Conservation (phyloP, 495 filamentous ascomycete species). For the Podospora appendiculata region DNA sequence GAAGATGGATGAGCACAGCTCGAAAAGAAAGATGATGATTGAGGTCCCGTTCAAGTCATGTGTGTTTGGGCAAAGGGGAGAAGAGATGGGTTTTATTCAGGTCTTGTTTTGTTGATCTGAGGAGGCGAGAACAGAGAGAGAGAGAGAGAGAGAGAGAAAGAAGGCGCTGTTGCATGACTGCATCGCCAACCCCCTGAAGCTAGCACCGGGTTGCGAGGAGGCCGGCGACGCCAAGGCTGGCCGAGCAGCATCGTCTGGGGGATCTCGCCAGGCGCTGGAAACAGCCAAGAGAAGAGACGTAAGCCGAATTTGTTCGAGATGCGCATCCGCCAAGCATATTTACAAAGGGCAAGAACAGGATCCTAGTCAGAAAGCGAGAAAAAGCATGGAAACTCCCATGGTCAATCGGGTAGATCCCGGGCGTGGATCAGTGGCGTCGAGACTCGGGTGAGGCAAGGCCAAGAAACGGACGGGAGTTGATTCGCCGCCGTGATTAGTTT, state of each 20-base stretch:
- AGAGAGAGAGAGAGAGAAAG: too few relatives aligned
- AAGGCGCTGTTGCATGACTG: too few relatives aligned
- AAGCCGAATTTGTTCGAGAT: background rate
- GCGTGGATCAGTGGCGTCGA: background rate
- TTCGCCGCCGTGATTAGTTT: background rate
- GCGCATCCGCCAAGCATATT: too few relatives aligned
- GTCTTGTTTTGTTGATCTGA: too few relatives aligned
- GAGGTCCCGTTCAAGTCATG: too few relatives aligned
- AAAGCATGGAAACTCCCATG: background rate
- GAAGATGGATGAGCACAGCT: background rate
- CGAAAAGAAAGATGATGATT: background rate
- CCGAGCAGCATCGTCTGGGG: too few relatives aligned
- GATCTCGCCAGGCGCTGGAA: background rate
- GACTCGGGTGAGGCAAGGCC: background rate
- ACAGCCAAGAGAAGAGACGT: background rate
- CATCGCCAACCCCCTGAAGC: too few relatives aligned
- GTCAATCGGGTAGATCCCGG: background rate
- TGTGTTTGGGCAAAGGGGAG: background rate
- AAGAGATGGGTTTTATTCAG: background rate
- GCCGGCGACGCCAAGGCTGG: too few relatives aligned
- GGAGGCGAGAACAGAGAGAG: too few relatives aligned
- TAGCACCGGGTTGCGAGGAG: too few relatives aligned
- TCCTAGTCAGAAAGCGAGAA: background rate
- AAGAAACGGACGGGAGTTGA: background rate
- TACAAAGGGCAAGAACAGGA: background rate